Evolutionary conservation across 768 basidiomycete genomes (phyloP).

Genomic region (Daedaleopsis nitida): DNA sequence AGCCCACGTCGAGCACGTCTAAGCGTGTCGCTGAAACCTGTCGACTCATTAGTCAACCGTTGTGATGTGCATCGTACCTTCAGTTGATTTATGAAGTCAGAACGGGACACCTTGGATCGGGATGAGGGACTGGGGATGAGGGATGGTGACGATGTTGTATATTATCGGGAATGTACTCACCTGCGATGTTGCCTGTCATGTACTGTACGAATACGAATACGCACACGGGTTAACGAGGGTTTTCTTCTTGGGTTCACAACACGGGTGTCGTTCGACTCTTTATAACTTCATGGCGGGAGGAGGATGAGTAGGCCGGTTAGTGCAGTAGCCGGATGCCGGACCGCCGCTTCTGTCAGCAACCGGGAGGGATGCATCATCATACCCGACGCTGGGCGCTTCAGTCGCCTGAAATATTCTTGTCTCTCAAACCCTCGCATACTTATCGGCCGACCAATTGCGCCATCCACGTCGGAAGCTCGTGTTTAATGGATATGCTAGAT

Average conservation of each 20-base stretch:
- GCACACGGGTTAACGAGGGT: not conserved
- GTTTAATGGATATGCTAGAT: no score
- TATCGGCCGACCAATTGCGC: no score
- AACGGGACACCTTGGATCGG: not conserved
- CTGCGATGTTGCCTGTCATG: not conserved
- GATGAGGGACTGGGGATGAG: not conserved
- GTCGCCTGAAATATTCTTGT: no score
- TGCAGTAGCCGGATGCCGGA: not conserved
- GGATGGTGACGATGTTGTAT: constrained; percentile 5
- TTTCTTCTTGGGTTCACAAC: not conserved
- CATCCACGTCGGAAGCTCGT: no score
- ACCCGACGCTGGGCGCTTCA: no score
- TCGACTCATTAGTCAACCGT: not conserved
- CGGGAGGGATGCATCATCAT: no score
- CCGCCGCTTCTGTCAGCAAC: no score
- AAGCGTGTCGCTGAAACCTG: not conserved
- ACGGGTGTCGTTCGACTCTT: not conserved
- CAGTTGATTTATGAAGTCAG: no score
- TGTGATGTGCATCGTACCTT: not conserved
- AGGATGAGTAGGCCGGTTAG: not conserved
- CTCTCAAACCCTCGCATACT: no score
- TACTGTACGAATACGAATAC: constrained; percentile 1
- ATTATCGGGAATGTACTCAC: constrained; percentile 7
- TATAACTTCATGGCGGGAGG: not conserved
- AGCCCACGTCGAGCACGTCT: constrained; percentile 17